Base-by-base conservation (phyloP, 768 basidiomycete species). In the Grammothele lineata region DNA sequence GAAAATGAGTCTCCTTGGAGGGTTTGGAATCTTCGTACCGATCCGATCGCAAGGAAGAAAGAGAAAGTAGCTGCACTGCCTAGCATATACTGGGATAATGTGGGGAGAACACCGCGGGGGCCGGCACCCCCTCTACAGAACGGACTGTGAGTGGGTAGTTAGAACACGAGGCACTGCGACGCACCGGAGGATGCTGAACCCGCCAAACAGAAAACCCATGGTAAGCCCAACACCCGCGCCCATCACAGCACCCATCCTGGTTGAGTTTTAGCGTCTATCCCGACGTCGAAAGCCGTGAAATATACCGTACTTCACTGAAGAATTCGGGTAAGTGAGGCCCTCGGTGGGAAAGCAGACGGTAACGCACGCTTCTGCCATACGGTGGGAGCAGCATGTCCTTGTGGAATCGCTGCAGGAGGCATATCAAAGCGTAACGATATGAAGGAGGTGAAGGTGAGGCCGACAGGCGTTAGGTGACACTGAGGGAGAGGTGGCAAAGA, bases 1-100 rank as follows among this genome's bases (percentile, higher is more conserved):
- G 25, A 25, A 21, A 35, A 15, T 10, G 33, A 47, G 14, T 33
- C 23, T 35, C 18, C 9, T 32, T 25, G 3, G 40, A 37, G 18
- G 43, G 17, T 23, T 41, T 32, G 32, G 23, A 5, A 49, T 21
- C 32, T 4, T 61, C 82, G 59, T 61, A 94, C 92, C 24, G 92
- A 92, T 61, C 92, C 88, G 60, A 96, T 90, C 33, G 92, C 81
- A 51, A 98, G 83, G 83, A 98, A 98, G 73, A 97, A 97, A 3
- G 85, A 86, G 66, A 99, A 98, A 0, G 95, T 96, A 7, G 94
- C 94, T 5, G 91, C 95, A 58, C 95, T 98, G 60, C 90, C 91
- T 23, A 97, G 79, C 96, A 99, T 99, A 67, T 97, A 98, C 59
- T 94, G 92, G 12, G 94, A 95, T 41, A 99, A 80, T 1, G 96